Evolutionary conservation across 352 stramenopile genomes (phyloP).

Genomic region (Phytophthora sansomeana): DNA sequence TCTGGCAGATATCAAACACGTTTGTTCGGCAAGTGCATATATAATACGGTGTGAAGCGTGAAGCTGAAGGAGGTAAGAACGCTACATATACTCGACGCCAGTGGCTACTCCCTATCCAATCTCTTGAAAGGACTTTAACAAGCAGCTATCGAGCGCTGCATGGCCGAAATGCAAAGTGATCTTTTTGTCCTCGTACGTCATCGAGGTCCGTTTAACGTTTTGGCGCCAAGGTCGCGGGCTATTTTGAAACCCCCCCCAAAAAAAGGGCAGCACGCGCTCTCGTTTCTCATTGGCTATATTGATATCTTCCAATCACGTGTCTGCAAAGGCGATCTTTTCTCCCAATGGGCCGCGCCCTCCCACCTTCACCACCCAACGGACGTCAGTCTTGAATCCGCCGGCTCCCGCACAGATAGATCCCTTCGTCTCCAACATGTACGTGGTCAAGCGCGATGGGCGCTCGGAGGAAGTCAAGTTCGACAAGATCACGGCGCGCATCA

Average conservation of each 20-base stretch:
- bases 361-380: conserved; percentile 15
- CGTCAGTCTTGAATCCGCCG: conserved; percentile 31
- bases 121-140: too few relatives aligned
- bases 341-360: too few relatives aligned
- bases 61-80: too few relatives aligned
- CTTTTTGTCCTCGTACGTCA: too few relatives aligned
- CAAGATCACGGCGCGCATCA: conserved; percentile 98
- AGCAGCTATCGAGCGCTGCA: too few relatives aligned
- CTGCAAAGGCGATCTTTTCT: too few relatives aligned
- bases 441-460: conserved; percentile 95
- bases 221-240: conserved; percentile 10
- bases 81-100: too few relatives aligned
- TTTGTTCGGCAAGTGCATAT: too few relatives aligned
- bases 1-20: too few relatives aligned
- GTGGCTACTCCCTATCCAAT: too few relatives aligned
- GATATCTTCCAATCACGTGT: conserved; percentile 28
- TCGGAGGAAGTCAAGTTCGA: conserved; percentile 97
- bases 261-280: conserved; percentile 21
- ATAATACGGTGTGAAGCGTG: too few relatives aligned
- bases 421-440: conserved; percentile 77
- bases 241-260: conserved; percentile 20
- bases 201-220: conserved; percentile 22
- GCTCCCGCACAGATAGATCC: conserved; percentile 6
- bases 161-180: too few relatives aligned
- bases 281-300: background rate